phyloP scores from a whole-genome alignment of 352 stramenopile species.

The Pythium apleroticum region DNA sequence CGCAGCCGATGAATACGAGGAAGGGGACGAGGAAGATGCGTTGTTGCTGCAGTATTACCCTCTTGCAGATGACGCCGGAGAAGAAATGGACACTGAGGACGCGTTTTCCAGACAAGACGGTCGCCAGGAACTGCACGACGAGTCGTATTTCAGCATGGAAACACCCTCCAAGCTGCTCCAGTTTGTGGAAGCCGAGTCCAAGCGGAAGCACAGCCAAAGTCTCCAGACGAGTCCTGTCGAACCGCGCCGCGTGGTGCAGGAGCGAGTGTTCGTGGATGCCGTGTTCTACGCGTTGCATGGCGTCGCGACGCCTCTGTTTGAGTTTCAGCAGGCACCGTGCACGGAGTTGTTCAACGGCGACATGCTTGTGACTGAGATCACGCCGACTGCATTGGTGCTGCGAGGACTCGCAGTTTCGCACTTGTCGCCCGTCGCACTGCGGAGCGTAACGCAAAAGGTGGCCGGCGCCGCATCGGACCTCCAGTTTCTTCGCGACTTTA shows the following conservation, averaged over 20 bases:
- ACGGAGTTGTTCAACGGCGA: constrained; percentile 34
- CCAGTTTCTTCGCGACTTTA: constrained; percentile 50
- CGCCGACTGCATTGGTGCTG: constrained; percentile 25
- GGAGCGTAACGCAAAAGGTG: constrained; percentile 35
- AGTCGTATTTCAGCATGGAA: constrained; percentile 17
- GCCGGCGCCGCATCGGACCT: constrained; percentile 41
- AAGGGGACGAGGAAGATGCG: constrained; percentile 26
- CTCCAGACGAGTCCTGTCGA: neutral
- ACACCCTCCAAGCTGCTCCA: constrained; percentile 3
- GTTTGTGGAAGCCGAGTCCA: constrained; percentile 12
- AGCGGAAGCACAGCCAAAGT: neutral
- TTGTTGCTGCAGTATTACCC: constrained; percentile 51
- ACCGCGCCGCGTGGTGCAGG: constrained; percentile 41
- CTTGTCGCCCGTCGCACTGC: constrained; percentile 46
- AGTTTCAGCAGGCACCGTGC: constrained; percentile 19
- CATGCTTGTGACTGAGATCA: constrained; percentile 29
- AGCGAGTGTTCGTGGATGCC: constrained; percentile 46
- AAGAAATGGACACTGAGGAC: constrained; percentile 16
- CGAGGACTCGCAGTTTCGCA: constrained; percentile 40
- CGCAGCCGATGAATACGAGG: constrained; percentile 3
- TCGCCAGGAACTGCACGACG: neutral
- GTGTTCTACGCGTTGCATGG: constrained; percentile 62
- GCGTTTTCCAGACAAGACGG: neutral
- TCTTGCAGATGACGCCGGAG: constrained; percentile 2
- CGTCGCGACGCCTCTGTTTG: constrained; percentile 52